These are phyloP conservation scores for Fibroporia radiculosa DNA, from an alignment of 768 basidiomycete species.

Conservation along the genomic window DNA sequence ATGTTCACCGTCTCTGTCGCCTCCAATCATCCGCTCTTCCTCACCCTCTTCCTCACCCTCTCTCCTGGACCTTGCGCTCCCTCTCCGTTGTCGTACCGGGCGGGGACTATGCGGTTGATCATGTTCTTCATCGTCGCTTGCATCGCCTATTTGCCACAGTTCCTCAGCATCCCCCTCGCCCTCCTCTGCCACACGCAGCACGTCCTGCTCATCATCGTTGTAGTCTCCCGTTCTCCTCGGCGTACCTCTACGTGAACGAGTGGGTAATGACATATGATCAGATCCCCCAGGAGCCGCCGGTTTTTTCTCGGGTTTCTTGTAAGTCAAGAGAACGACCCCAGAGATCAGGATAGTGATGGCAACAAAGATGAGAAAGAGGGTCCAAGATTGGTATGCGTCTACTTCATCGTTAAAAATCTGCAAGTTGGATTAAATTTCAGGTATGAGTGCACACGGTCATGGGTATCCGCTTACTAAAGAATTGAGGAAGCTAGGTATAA, in stretches of 20 bases:
- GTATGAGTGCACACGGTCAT: too few species aligned
- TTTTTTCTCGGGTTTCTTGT: conserved; percentile 75
- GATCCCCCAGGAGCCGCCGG: conserved; percentile 20
- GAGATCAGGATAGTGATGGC: conserved; percentile 83
- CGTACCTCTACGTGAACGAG: conserved; percentile 21
- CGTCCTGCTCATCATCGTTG: conserved; percentile 34
- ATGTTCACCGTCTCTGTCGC: conserved; percentile 26
- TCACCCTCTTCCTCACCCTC: conserved; percentile 20
- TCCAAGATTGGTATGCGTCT: conserved; percentile 82
- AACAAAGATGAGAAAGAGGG: conserved; percentile 78
- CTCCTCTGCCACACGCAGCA: conserved; percentile 21
- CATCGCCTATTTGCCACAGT: conserved; percentile 69
- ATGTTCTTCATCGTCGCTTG: conserved; percentile 62
- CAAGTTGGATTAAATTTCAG: too few species aligned
- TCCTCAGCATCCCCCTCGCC: conserved; percentile 37
- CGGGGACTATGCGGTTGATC: conserved; percentile 20
- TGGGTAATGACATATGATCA: conserved; percentile 22
- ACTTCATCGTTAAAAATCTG: conserved; percentile 80
- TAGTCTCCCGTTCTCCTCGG: conserved; percentile 19
- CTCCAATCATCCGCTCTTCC: conserved; percentile 16
- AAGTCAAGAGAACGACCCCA: conserved; percentile 89
- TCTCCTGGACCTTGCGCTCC: conserved; percentile 6
- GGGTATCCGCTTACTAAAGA: conserved; percentile 37
- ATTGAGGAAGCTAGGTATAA: conserved; percentile 47
- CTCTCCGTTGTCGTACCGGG: neutral